Evolutionary conservation across 2,329 filamentous ascomycete species (phyloP), one percentile per base, ranked within the genome.

Genomic region (Bipolaris zeicola): DNA sequence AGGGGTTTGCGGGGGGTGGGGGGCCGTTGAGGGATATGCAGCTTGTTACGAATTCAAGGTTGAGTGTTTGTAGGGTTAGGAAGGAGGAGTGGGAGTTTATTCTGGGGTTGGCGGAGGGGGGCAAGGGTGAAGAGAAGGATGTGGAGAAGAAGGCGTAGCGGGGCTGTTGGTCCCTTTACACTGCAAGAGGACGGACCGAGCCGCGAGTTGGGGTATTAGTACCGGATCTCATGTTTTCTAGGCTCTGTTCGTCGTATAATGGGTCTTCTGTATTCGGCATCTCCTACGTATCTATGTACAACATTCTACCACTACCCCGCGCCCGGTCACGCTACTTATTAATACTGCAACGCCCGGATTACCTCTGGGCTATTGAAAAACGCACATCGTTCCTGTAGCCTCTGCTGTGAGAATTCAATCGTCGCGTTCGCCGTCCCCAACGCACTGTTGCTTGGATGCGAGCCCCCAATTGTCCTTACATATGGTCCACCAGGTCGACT

Each of bases 1-100:
- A 90, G 51, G 83, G 84, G 34, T 81, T 89, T 68, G 85, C 85
- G 1, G 61, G 45, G 5, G 80, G 81, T 38, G 71, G 84, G 7
- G 83, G 81, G 6, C 81, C 85, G 6, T 78, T 96, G 38, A 85
- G 86, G 67, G 83, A 86, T 47, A 91, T 98, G 86, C 90, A 96
- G 77, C 84, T 95, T 77, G 80, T 97, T 59, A 94, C 88, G 69
- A 87, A 92, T 77, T 84, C 86, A n/a, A 83, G 94, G 37, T 77
- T 97, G 50, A 96, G 92, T 71, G 93, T 98, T 24, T 88, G 85
- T 66, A 86, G 82, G 60, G 89, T 93, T 6, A 82, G 80, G 46
- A 76, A 76, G 11, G 77, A 76, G 0, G 89, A 93, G 74, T 93
- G 89, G 87, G 76, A 83, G 33, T 85, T 84, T 61, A 78, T 92